Evolutionary conservation across 139 green algal species (phyloP).

Genomic region (Haematococcus sp.): DNA sequence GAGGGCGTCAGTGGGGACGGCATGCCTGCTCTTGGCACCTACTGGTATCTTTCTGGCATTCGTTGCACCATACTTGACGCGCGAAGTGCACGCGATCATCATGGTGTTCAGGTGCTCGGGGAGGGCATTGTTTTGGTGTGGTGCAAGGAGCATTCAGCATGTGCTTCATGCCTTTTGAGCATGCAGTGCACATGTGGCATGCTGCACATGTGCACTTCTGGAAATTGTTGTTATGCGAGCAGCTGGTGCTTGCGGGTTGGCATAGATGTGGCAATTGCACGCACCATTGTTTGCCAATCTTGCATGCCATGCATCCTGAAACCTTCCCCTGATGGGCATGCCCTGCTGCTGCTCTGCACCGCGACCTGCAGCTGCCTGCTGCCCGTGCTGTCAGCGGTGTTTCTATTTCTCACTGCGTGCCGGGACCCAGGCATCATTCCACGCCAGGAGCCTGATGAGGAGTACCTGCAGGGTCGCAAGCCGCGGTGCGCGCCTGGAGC

Average conservation of each 20-base stretch:
- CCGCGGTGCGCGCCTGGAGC: slow-evolving; percentile 25
- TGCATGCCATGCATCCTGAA: too few relatives aligned
- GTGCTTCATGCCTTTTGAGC: too few relatives aligned
- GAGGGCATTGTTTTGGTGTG: too few relatives aligned
- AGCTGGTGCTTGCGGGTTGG: too few relatives aligned
- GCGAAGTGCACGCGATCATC: slow-evolving; percentile 31
- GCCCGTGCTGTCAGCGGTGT: slow-evolving; percentile 41
- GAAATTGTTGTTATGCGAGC: too few relatives aligned
- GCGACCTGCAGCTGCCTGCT: slow-evolving; percentile 42
- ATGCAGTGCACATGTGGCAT: too few relatives aligned
- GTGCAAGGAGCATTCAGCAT: too few relatives aligned
- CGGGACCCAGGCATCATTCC: slow-evolving; percentile 91
- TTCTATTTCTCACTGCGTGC: slow-evolving; percentile 75
- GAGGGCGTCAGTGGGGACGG: slow-evolving; percentile 60
- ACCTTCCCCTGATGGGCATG: not conserved
- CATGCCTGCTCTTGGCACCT: slow-evolving; percentile 62
- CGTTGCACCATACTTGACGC: slow-evolving; percentile 58
- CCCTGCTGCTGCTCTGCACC: not conserved
- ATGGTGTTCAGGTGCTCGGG: slow-evolving; percentile 55
- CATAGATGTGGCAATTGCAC: too few relatives aligned
- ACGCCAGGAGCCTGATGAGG: slow-evolving; percentile 67
- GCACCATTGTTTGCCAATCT: too few relatives aligned
- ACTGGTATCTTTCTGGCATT: slow-evolving; percentile 67
- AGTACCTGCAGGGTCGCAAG: slow-evolving; percentile 57
- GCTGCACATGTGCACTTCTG: too few relatives aligned